phyloP scores from a whole-genome alignment of 306 rosid genomes.

The Clitoria ternatea region DNA sequence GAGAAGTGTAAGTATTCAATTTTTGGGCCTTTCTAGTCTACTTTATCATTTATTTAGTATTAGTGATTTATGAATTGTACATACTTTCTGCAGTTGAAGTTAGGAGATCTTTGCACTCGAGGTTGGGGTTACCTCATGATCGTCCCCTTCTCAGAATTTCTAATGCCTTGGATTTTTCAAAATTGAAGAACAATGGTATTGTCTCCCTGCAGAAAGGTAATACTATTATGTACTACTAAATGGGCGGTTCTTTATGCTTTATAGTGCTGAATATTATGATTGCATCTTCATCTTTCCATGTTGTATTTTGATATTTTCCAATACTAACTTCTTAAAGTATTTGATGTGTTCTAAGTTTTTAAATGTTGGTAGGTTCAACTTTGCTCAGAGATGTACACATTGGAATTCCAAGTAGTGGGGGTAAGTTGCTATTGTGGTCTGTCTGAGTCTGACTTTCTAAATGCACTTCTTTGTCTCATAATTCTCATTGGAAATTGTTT shows the following conservation, averaged over 20 bases:
- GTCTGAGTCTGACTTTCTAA: constrained; percentile 7
- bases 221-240: neutral
- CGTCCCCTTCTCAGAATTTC: constrained; percentile 92
- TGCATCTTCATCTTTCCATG: neutral
- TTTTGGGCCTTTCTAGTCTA: neutral
- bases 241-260: neutral
- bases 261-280: constrained; percentile 14
- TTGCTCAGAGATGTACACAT: constrained; percentile 79
- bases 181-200: constrained; percentile 32
- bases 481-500: constrained; percentile 11
- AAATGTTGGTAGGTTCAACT: constrained; percentile 46
- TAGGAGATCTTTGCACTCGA: constrained; percentile 75
- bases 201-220: constrained; percentile 61
- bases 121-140: constrained; percentile 82
- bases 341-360: neutral
- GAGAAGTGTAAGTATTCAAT: neutral
- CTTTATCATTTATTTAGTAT: neutral
- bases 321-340: neutral
- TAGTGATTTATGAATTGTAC: neutral
- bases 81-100: constrained; percentile 71
- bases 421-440: constrained; percentile 43
- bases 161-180: constrained; percentile 66
- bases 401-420: constrained; percentile 88
- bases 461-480: neutral
- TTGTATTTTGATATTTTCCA: neutral